phyloP scores from a whole-genome alignment of 495 filamentous ascomycete genomes.

The Penicillium manginii region DNA sequence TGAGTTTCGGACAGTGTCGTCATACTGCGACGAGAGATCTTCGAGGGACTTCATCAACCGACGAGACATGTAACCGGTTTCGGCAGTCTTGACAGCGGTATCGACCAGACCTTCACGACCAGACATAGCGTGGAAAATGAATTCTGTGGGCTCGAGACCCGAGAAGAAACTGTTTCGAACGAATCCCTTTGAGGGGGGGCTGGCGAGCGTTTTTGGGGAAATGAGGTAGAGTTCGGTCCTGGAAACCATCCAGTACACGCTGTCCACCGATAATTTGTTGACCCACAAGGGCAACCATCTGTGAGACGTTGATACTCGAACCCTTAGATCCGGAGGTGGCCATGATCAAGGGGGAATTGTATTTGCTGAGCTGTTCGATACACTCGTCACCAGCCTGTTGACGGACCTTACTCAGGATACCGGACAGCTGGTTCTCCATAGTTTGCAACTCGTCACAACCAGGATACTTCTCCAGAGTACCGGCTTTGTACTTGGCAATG shows the following conservation, averaged over 20 bases:
- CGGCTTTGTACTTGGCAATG: slow-evolving; percentile 78
- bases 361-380: slow-evolving; percentile 83
- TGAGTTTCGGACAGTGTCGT: slow-evolving; percentile 91
- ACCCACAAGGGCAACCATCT: slow-evolving; percentile 97
- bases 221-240: slow-evolving; percentile 91
- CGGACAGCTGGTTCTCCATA: slow-evolving; percentile 86
- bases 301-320: slow-evolving; percentile 95
- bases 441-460: slow-evolving; percentile 92
- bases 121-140: slow-evolving; percentile 97
- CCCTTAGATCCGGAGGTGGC: slow-evolving; percentile 95
- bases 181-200: slow-evolving; percentile 93
- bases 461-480: slow-evolving; percentile 77
- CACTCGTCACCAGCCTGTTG: slow-evolving; percentile 89
- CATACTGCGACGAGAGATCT: slow-evolving; percentile 89
- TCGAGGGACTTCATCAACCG: slow-evolving; percentile 97
- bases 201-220: slow-evolving; percentile 91
- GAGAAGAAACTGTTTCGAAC: slow-evolving; percentile 97
- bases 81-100: slow-evolving; percentile 99
- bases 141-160: slow-evolving; percentile 86
- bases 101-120: slow-evolving; percentile 98
- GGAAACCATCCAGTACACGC: slow-evolving; percentile 95
- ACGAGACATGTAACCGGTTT: slow-evolving; percentile 99
- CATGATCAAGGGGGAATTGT: slow-evolving; percentile 96
- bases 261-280: slow-evolving; percentile 95
- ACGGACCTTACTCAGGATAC: slow-evolving; percentile 88